Evolutionary conservation across 495 filamentous ascomycete genomes (phyloP), one percentile per base, ranked within the genome.

Genomic region (Xylaria cubensis): DNA sequence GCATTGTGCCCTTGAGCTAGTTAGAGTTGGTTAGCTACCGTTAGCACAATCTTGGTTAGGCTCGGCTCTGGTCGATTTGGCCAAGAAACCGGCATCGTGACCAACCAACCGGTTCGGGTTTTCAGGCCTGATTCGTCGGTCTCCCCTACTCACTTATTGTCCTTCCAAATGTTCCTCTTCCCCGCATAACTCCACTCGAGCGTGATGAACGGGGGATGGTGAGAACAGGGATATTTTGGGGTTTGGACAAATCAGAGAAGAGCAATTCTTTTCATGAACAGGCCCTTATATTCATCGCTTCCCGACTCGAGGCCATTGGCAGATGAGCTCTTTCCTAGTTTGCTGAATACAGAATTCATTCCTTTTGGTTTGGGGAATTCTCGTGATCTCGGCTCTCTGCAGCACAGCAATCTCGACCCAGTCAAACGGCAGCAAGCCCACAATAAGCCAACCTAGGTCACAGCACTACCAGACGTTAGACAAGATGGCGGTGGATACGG

Each of bases 401-500:
- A 34, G 44, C 39, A 34, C 17, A 51, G 24, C 15, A 1, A 44
- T 36, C 64, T 55, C 13, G 64, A 55, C 3, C 46, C 44, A 67
- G 48, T 56, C 34, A 34, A 56, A 26, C 65, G 8, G 21, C 44
- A 26, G 48, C 34, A 34, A 67, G 50, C 65, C 48, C 65, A 67
- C 65, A 67, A 44, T 67, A 56, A 67, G 44, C 15, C 46, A 67
- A 32, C 26, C 26, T 42, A 46, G 42, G 51, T 41, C 24, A 62
- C 59, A 46, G 6, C 39, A 55, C 46, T 26, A 59, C 41, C 26
- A 4, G 13, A 34, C 39, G 15, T 59, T 69, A 26, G 53, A 51
- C 51, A 66, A 6, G 62, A 72, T 67, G 70, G 51, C 63, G 13
- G 51, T 59, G 63, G 70, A 19, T 59, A 50, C 51, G n/a, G 63